Percentiles rank a stretch among this genome's conserved stretches.
phyloP scores from a whole-genome alignment of 2,329 filamentous ascomycete species.

The Emergomyces pasteurianus region DNA sequence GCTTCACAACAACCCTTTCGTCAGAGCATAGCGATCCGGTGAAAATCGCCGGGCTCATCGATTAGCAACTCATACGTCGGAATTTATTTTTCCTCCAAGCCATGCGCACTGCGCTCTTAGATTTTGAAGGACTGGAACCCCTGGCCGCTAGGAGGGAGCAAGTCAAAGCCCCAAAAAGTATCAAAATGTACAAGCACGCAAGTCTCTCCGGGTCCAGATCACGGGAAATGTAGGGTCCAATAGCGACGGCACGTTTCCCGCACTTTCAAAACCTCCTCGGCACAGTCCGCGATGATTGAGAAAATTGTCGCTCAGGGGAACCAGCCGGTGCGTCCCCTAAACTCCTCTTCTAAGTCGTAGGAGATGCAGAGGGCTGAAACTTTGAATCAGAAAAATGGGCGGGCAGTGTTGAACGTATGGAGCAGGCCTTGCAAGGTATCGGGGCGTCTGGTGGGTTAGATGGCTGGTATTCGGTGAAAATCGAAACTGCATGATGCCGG shows the following conservation, averaged over 20 bases:
- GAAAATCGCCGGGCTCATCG: conserved; percentile 19
- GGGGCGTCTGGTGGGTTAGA: not conserved
- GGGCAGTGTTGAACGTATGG: not conserved
- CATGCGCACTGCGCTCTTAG: not conserved
- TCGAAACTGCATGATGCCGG: not conserved
- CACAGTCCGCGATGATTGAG: not conserved
- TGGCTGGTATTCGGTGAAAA: not conserved
- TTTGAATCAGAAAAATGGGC: not conserved
- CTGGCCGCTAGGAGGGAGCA: too few species aligned
- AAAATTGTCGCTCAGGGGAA: not conserved
- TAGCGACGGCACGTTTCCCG: too few species aligned
- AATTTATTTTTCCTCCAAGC: conserved; percentile 12
- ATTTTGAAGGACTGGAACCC: conserved; percentile 1
- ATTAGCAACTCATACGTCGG: conserved; percentile 21
- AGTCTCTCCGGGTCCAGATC: not conserved
- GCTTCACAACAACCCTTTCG: conserved; percentile 19
- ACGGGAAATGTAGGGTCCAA: not conserved
- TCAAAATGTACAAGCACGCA: not conserved
- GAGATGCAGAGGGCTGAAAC: not conserved
- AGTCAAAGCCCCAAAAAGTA: too few species aligned
- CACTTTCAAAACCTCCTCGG: not conserved
- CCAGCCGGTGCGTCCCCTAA: not conserved
- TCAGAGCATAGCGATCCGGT: conserved; percentile 15
- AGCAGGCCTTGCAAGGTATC: not conserved
- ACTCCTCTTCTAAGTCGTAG: not conserved